These are phyloP conservation scores for Cutaneotrichosporon sp. DNA, from an alignment of 1,284 basidiomycete genomes.

Conservation along the genomic window DNA sequence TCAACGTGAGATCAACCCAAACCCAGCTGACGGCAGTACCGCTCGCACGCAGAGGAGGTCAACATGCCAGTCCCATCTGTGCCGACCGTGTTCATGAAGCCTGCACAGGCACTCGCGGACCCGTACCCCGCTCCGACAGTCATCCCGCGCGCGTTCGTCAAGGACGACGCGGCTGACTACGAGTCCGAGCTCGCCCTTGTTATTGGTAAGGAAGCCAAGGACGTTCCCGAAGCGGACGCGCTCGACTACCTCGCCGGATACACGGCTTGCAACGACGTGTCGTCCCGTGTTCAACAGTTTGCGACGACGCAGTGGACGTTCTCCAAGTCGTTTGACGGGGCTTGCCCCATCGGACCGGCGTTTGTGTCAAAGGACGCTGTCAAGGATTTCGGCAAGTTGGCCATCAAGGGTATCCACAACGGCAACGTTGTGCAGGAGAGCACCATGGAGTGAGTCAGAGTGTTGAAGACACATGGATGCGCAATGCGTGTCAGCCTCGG, in stretches of 20 bases:
- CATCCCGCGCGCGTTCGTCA: constrained; percentile 55
- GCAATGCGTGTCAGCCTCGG: too few relatives aligned
- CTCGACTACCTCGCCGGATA: constrained; percentile 73
- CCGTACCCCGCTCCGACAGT: constrained; percentile 42
- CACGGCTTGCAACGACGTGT: constrained; percentile 54
- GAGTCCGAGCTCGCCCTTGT: constrained; percentile 85
- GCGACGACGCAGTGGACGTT: constrained; percentile 50
- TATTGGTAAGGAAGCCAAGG: constrained; percentile 74
- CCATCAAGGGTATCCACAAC: constrained; percentile 44
- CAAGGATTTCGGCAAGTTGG: constrained; percentile 32
- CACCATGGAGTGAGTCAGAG: constrained; percentile 41
- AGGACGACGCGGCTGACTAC: constrained; percentile 77
- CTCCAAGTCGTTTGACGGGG: constrained; percentile 53
- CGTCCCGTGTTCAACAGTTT: constrained; percentile 44
- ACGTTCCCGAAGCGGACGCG: constrained; percentile 74
- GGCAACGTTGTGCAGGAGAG: constrained; percentile 49
- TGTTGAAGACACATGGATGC: background rate
- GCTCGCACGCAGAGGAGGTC: constrained; percentile 50
- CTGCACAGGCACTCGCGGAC: constrained; percentile 38
- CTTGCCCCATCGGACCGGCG: constrained; percentile 54
- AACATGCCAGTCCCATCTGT: constrained; percentile 38
- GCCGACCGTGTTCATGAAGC: constrained; percentile 49
- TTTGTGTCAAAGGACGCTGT: constrained; percentile 41
- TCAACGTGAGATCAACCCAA: constrained; percentile 40
- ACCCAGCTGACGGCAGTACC: constrained; percentile 41